A percentile compares a stretch with the other conserved stretches of the same genome.
Evolutionary conservation across 106 monocot species (phyloP).

Genomic region (Gastrodia elata): DNA sequence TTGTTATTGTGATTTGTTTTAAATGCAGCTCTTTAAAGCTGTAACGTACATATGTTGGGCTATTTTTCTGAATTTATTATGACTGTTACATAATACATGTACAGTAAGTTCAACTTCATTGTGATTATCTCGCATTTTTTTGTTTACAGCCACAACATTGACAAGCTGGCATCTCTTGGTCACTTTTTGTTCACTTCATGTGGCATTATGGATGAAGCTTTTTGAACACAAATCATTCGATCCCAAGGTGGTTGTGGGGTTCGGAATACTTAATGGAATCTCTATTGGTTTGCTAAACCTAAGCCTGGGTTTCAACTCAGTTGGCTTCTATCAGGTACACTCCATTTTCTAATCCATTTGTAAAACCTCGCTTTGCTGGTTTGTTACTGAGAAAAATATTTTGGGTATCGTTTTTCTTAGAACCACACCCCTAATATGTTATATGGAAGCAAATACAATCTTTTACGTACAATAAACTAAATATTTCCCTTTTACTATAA

Average conservation of each 20-base stretch:
- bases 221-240: constrained; percentile 93
- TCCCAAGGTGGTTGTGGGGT: constrained; percentile 73
- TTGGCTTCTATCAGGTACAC: constrained; percentile 94
- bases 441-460: too few relatives aligned
- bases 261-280: constrained; percentile 89
- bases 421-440: too few relatives aligned
- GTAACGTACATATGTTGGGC: background rate
- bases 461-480: too few relatives aligned
- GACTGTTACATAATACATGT: background rate
- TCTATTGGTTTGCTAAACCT: constrained; percentile 90
- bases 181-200: constrained; percentile 87
- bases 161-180: constrained; percentile 99
- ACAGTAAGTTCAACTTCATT: background rate
- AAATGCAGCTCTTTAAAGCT: background rate
- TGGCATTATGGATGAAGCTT: constrained; percentile 73
- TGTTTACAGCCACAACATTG: constrained; percentile 69
- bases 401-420: too few relatives aligned
- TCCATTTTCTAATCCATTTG: background rate
- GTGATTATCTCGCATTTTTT: background rate
- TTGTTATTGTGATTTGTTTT: background rate
- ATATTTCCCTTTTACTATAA: too few relatives aligned
- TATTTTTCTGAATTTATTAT: background rate
- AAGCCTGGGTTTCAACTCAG: constrained; percentile 91
- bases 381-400: too few relatives aligned
- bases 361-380: background rate